Evolutionary conservation across 139 green algal genomes (phyloP).

Genomic region (Tetraselmis chui): DNA sequence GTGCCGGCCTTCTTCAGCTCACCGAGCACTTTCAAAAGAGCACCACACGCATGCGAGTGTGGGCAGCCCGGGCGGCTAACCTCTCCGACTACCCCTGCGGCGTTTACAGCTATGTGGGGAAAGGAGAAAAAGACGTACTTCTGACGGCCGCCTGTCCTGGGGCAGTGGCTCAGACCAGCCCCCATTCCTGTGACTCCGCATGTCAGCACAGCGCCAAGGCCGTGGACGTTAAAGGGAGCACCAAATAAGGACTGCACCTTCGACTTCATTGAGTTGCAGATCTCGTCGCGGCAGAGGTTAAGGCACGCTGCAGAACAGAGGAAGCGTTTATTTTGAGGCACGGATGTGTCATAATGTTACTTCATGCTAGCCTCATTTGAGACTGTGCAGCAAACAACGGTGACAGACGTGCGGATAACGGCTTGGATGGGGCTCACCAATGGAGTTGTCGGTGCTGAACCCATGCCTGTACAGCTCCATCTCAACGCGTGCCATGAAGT

Average conservation of each 20-base stretch:
- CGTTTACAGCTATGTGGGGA: constrained; percentile 79
- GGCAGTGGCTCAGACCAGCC: constrained; percentile 51
- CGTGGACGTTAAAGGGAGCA: constrained; percentile 71
- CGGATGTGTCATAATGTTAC: too few relatives aligned
- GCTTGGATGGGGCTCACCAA: constrained; percentile 27
- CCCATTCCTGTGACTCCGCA: constrained; percentile 67
- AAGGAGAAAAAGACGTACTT: constrained; percentile 91
- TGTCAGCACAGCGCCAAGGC: constrained; percentile 70
- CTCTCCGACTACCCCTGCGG: constrained; percentile 43
- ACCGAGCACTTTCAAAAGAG: constrained; percentile 48
- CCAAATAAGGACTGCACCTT: constrained; percentile 72
- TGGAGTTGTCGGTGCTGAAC: constrained; percentile 74
- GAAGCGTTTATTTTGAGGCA: too few relatives aligned
- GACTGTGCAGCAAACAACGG: too few relatives aligned
- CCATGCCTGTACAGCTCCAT: constrained; percentile 56
- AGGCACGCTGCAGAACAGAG: background rate
- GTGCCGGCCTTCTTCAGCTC: constrained; percentile 36
- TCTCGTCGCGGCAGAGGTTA: constrained; percentile 86
- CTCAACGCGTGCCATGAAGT: constrained; percentile 70
- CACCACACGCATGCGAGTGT: constrained; percentile 70
- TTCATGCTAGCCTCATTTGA: too few relatives aligned
- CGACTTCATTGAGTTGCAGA: constrained; percentile 58
- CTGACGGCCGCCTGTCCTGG: constrained; percentile 33
- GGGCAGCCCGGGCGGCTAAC: constrained; percentile 53
- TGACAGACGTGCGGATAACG: too few relatives aligned